Base-by-base conservation (phyloP, 768 basidiomycete species). In the Strobilomyces dryophilus region DNA sequence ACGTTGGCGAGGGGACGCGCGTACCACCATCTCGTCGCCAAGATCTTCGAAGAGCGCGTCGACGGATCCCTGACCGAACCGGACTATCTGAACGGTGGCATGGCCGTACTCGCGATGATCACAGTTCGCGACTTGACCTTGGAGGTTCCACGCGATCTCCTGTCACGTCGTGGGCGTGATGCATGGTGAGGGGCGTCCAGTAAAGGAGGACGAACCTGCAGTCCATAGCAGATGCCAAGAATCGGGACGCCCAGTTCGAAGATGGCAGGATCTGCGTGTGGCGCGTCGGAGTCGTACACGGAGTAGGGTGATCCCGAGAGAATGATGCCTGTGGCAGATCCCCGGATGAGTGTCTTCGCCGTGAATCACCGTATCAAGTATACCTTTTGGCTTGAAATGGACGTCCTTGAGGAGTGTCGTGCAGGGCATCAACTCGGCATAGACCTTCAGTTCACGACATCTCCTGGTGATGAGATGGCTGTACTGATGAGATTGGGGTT, bases 231-330 rank as follows among this genome's bases (percentile, higher is more conserved):
- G 52, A 98, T 98, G 20, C 97, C 97, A 14, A 99, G 78, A 47
- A 99, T 84, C 4, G 97, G 95, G 2, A 98, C 85, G 21, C 86
- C 92, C 9, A 90, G 79, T 41, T 86, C 81, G 62, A 92, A 98
- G 10, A 98, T 84, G 15, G 80, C 87, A 17, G 93, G 90, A 71
- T 99, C 95, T 31, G 92, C 94, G 57, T 94, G 93, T 21, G 97
- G 95, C 5, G 97, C 86, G 57, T 84, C 95, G 27, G 80, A 71
- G 58, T 95, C 97, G 70, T 98, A 98, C 18, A 98, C 97, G 31
- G 95, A 98, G 73, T 95, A 98, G 0, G 97, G 97, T 1, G 97
- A 98, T 40, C 97, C 97, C 36, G 95, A 98, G 36, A 99, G 79
- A 63, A 98, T 98, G 68, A 99, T 87, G 52, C 95, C 95, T 88